Percentiles rank a stretch among this genome's conserved stretches.
Conservation (phyloP, 345 rosid species). For the Sisymbrium irio region DNA sequence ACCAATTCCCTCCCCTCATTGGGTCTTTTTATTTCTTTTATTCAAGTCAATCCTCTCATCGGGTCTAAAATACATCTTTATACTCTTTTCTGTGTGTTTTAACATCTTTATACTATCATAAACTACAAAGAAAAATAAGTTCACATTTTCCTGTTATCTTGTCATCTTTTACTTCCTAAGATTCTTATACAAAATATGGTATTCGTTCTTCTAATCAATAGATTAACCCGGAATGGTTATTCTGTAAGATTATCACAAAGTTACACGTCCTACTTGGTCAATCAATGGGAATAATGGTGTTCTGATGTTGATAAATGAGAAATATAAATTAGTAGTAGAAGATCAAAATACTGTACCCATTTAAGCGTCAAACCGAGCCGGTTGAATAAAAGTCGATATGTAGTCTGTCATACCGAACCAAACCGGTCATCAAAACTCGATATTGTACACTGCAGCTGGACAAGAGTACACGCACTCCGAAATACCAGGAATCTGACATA, state of each 20-base stretch:
- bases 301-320: neutral
- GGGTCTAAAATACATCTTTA: neutral
- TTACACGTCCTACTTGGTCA: no score
- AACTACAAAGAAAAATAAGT: neutral
- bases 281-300: neutral
- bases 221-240: no score
- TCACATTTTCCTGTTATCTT: neutral
- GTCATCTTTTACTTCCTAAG: neutral
- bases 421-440: neutral
- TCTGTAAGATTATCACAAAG: no score
- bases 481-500: neutral
- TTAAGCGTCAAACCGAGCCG: neutral
- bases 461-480: neutral
- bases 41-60: neutral
- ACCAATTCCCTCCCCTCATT: slow-evolving; percentile 12
- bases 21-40: neutral
- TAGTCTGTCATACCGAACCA: neutral
- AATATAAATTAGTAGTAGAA: neutral
- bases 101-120: neutral
- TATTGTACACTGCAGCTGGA: neutral
- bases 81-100: neutral
- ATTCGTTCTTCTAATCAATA: neutral
- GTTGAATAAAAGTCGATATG: neutral
- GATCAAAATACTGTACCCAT: neutral
- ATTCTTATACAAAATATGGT: neutral